Percentiles rank a stretch among this genome's conserved stretches.
phyloP scores from a whole-genome alignment of 2,329 filamentous ascomycete genomes.

The Sporothrix brunneoviolacea region DNA sequence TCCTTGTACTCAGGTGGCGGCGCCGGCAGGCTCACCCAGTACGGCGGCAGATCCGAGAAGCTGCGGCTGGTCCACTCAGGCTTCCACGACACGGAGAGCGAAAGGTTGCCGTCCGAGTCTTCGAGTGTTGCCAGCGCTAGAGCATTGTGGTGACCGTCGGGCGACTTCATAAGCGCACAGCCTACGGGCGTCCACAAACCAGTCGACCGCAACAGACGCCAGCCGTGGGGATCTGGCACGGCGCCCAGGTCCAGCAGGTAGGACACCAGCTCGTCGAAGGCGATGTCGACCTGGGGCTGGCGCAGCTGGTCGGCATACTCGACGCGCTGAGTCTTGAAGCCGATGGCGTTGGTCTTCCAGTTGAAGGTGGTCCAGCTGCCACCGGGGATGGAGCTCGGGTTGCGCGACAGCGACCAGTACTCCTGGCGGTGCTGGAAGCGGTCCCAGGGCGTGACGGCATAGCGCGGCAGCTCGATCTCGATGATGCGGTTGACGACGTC shows the following conservation, averaged over 20 bases:
- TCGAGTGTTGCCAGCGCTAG: slow-evolving; percentile 49
- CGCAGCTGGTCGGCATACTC: slow-evolving; percentile 54
- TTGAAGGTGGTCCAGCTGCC: slow-evolving; percentile 61
- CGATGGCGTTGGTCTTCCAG: slow-evolving; percentile 57
- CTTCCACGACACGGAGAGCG: slow-evolving; percentile 50
- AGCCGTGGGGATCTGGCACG: slow-evolving; percentile 51
- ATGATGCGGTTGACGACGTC: slow-evolving; percentile 60
- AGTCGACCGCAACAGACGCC: slow-evolving; percentile 48
- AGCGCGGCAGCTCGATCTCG: slow-evolving; percentile 59
- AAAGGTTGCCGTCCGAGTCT: slow-evolving; percentile 55
- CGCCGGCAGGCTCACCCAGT: slow-evolving; percentile 49
- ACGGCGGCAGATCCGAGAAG: slow-evolving; percentile 48
- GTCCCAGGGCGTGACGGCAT: slow-evolving; percentile 55
- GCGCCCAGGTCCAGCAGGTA: slow-evolving; percentile 60
- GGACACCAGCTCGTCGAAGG: slow-evolving; percentile 53
- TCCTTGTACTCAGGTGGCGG: slow-evolving; percentile 15
- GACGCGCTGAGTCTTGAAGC: slow-evolving; percentile 54
- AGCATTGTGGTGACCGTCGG: slow-evolving; percentile 42
- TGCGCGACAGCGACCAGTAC: slow-evolving; percentile 51
- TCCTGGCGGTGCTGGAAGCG: slow-evolving; percentile 44
- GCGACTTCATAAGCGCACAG: slow-evolving; percentile 48
- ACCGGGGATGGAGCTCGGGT: slow-evolving; percentile 49
- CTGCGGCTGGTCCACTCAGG: slow-evolving; percentile 47
- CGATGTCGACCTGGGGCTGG: slow-evolving; percentile 46
- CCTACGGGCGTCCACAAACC: slow-evolving; percentile 56